A percentile compares a stretch with the other conserved stretches of the same genome.
Evolutionary conservation across 805 yeast species (phyloP).

Genomic region (Pichia heedii): DNA sequence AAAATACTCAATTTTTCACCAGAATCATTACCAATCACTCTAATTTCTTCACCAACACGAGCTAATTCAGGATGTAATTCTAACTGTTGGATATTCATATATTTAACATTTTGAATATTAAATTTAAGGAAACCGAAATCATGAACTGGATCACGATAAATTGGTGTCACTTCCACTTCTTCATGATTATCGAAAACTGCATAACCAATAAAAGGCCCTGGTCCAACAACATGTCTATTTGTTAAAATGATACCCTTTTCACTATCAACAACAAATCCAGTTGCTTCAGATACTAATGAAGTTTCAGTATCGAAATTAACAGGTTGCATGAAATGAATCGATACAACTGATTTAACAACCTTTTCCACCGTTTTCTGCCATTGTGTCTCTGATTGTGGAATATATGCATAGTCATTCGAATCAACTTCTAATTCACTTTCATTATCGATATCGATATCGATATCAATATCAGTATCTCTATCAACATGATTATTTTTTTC

Average conservation of each 20-base stretch:
- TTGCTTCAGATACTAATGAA: constrained; percentile 80
- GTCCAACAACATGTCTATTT: constrained; percentile 91
- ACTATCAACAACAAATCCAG: constrained; percentile 89
- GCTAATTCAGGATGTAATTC: constrained; percentile 74
- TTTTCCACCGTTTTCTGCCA: constrained; percentile 80
- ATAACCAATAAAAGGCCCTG: constrained; percentile 89
- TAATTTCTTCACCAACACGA: constrained; percentile 83
- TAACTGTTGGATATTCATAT: constrained; percentile 61
- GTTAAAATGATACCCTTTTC: constrained; percentile 76
- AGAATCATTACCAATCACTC: constrained; percentile 94
- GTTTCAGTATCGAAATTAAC: constrained; percentile 79
- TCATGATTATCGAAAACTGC: constrained; percentile 93
- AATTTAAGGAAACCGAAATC: constrained; percentile 87
- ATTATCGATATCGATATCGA: neutral
- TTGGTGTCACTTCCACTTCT: constrained; percentile 77
- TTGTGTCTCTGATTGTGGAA: constrained; percentile 22
- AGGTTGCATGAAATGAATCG: constrained; percentile 84
- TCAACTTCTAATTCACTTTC: neutral
- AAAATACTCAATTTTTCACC: constrained; percentile 88
- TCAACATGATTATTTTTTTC: no score
- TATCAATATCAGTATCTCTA: neutral
- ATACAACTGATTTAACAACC: constrained; percentile 80
- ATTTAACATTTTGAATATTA: constrained; percentile 61
- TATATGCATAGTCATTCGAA: constrained; percentile 4
- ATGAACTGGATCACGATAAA: constrained; percentile 90